phyloP scores from a whole-genome alignment of 2,329 filamentous ascomycete genomes.

The Aspergillus fructus region DNA sequence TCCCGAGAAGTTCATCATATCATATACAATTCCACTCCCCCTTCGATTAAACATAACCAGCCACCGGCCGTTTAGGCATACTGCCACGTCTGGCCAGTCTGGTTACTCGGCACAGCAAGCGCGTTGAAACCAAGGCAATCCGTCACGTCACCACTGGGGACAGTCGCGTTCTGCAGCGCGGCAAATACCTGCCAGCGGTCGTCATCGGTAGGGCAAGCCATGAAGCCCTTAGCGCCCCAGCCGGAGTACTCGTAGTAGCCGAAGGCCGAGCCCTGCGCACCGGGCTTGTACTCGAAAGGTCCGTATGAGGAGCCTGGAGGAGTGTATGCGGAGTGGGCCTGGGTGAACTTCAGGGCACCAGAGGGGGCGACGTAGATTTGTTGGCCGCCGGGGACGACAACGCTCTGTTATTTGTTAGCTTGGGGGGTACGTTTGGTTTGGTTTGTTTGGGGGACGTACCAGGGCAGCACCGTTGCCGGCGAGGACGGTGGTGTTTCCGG shows the following conservation, averaged over 20 bases:
- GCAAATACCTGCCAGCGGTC: constrained; percentile 45
- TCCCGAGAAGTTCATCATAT: no score
- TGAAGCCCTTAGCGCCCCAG: constrained; percentile 41
- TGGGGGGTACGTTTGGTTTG: background rate
- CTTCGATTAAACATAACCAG: background rate
- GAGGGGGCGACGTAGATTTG: constrained; percentile 56
- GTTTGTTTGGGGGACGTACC: constrained; percentile 25
- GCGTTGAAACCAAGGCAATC: constrained; percentile 44
- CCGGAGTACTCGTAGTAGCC: constrained; percentile 33
- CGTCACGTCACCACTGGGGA: constrained; percentile 37
- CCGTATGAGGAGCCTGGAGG: constrained; percentile 52
- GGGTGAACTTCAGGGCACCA: constrained; percentile 58
- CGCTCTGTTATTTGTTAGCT: constrained; percentile 33
- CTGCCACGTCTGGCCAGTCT: constrained; percentile 40
- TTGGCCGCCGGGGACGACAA: constrained; percentile 64
- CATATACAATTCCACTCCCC: background rate
- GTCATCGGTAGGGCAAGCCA: constrained; percentile 43
- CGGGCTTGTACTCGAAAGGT: constrained; percentile 47
- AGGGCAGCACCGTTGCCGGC: constrained; percentile 38
- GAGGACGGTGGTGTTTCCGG: constrained; percentile 50
- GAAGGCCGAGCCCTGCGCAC: constrained; percentile 24
- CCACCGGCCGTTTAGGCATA: constrained; percentile 31
- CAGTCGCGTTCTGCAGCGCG: constrained; percentile 39
- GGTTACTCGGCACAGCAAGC: constrained; percentile 29
- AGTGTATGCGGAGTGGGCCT: constrained; percentile 54